Evolutionary conservation across 2,329 filamentous ascomycete species (phyloP), one percentile per base, ranked within the genome.

Genomic region (Penicillium decumbens): DNA sequence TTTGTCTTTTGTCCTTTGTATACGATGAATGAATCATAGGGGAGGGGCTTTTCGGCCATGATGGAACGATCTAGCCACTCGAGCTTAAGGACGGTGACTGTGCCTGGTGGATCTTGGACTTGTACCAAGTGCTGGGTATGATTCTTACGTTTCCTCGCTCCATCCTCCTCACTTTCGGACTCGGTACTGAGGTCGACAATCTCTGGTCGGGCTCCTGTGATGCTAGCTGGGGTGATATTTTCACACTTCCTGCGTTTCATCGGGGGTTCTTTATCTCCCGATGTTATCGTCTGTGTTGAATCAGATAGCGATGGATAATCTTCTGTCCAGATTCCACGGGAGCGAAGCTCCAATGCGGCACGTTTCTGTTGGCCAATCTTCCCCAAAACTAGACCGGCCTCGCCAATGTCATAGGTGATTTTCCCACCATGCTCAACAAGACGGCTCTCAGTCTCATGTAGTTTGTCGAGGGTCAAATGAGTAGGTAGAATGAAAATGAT

Each of bases 271-370:
- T 29, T 3, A 6, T 23, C 25, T 10, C 25, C 20, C 3, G 43
- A 20, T 13, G 32, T 39, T 24, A 39, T 20, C 7, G 33, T 42
- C 7, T 47, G 37, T 25, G 33, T 39, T 8, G 27, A 13, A 6
- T 4, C 35, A 0, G 43, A 25, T 13, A n/a, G 7, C 30, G 24
- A 24, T 6, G 47, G 10, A 25, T 62, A 45, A 43, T 75, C 69
- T 44, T 77, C 66, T 37, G 72, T 74, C 65, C 68, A 72, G 2
- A 95, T 59, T 12, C 82, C 84, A 40, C 81, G 78, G 6, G 81
- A 78, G 45, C 88, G 79, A 53, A 97, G 73, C 69, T 97, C 92
- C 59, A 95, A 84, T 41, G 80, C 76, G 0, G 89, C 89, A 15
- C 92, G 80, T 60, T 82, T 79, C 56, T 81, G 84, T 47, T 81